phyloP scores from a whole-genome alignment of 352 stramenopile species.

The Chrysophaeum taylorii region DNA sequence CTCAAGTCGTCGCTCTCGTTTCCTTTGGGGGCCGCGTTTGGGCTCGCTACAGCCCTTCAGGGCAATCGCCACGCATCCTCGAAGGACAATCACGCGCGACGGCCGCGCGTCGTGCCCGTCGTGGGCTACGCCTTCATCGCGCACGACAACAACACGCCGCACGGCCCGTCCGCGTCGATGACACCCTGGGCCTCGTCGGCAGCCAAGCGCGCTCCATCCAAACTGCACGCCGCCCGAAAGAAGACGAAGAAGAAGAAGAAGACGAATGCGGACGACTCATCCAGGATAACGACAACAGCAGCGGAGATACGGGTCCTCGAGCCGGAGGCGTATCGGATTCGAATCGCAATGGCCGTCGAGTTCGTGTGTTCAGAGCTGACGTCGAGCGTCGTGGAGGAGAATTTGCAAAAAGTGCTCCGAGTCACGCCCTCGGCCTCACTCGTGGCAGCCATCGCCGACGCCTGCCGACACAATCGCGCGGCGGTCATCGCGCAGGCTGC shows the following conservation, averaged over 20 bases:
- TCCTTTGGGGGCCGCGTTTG: neutral
- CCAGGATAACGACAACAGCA: no score
- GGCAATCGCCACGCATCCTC: no score
- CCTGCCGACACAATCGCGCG: neutral
- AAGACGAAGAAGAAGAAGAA: no score
- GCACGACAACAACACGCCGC: no score
- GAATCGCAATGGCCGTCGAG: constrained; percentile 13
- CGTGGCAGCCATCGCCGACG: neutral
- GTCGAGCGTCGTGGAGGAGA: neutral
- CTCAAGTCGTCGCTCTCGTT: neutral
- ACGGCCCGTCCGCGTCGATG: neutral
- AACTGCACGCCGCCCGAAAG: no score
- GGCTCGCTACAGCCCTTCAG: no score
- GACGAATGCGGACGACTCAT: no score
- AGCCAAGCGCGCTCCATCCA: neutral
- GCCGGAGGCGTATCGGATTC: neutral
- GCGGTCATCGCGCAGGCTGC: neutral
- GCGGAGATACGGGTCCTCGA: neutral
- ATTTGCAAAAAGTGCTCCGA: neutral
- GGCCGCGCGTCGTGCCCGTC: neutral
- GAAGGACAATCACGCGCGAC: no score
- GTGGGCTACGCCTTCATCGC: neutral
- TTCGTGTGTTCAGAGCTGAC: neutral
- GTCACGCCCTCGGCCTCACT: neutral
- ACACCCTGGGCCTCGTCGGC: constrained; percentile 4